Conservation (phyloP, 441 rosid species). For the Adansonia rubrostipa region DNA sequence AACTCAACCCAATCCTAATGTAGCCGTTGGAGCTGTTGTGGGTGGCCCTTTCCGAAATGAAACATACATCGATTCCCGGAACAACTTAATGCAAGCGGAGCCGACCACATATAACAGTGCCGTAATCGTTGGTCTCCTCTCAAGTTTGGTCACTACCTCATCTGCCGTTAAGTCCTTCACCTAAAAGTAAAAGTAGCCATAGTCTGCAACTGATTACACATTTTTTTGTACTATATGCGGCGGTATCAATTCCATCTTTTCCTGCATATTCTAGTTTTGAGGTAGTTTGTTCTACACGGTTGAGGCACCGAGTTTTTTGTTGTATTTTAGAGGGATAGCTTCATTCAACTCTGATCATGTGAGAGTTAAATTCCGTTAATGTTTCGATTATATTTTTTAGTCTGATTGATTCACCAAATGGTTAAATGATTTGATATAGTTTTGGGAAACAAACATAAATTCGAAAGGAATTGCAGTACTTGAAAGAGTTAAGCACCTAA, state of each 20-base stretch:
- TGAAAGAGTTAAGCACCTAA: not conserved
- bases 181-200: constrained; percentile 32
- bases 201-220: constrained; percentile 19
- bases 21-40: constrained; percentile 81
- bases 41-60: constrained; percentile 94
- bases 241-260: constrained; percentile 23
- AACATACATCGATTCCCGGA: constrained; percentile 67
- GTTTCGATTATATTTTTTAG: not conserved
- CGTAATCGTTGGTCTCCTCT: constrained; percentile 77
- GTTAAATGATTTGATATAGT: not conserved
- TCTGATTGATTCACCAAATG: not conserved
- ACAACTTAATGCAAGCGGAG: constrained; percentile 84
- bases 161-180: constrained; percentile 65
- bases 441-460: not conserved
- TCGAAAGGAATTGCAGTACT: not conserved
- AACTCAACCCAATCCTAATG: constrained; percentile 73
- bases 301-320: constrained; percentile 8
- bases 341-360: not conserved
- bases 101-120: constrained; percentile 98
- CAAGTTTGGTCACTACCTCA: constrained; percentile 86
- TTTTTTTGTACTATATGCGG: constrained; percentile 33
- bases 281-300: constrained; percentile 1
- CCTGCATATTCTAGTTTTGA: constrained; percentile 13
- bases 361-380: constrained; percentile 1
- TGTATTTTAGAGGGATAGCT: constrained; percentile 6